Base-by-base conservation (phyloP, 106 monocot genomes). In the Phalaenopsis aphrodite region DNA sequence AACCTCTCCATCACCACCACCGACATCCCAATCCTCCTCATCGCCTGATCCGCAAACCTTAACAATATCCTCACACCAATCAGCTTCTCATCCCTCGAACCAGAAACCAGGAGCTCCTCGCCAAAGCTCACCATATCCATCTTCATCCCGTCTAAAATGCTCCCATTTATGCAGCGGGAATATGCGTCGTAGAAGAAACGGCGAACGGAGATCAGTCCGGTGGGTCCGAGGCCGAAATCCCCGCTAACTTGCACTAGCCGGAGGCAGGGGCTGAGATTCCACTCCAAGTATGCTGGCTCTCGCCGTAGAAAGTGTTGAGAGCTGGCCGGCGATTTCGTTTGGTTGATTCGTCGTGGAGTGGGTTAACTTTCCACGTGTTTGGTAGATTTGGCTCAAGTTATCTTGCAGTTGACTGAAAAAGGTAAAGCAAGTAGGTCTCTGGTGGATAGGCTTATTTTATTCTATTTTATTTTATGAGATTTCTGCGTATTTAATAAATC, bases 121-220 rank as follows among this genome's bases (percentile, higher is more conserved):
- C 86, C 86, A 58, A 95, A 95, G 37, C 91, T 81, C 21, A 93
- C 88, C 48, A 95, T 72, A 83, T 95, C 95, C 95, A 95, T 95
- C 79, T 88, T 88, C 7, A 95, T 84, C 5, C 93, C 93, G 49
- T 95, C 95, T 24, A 95, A 95, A 81, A 95, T 88, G 88, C 91
- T 91, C 2, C 93, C 95, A 7, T 87, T 82, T 55, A 95, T 64
- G 79, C 93, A 91, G 42, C 79, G 82, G 2, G 93, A 93, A 83
- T 91, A 93, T 12, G 93, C 83, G 42, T 93, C 93, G 73, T 93
- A 93, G 81, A 95, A 95, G 85, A 95, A 95, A 2, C 95, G 80
- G 56, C 69, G 79, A 39, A 91, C 77, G 1, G 88, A 88, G 7
- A 89, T 72, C n/a, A 86, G 46, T 1, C 88, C 90, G 2, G 77